Evolutionary conservation across 2,329 filamentous ascomycete species (phyloP).

Genomic region (Penicillium sp.): DNA sequence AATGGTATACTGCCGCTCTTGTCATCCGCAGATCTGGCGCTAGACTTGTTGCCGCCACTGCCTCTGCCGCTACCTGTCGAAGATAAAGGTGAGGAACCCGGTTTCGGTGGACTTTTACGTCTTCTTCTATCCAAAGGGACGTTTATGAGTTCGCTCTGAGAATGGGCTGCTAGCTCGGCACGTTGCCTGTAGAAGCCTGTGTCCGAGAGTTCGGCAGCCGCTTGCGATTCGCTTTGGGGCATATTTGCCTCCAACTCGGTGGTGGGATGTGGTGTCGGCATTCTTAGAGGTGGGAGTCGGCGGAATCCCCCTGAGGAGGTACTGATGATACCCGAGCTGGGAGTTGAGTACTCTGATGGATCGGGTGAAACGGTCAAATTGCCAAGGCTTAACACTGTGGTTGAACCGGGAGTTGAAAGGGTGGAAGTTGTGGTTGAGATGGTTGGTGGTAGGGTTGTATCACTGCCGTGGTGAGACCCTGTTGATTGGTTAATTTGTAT

Average conservation of each 20-base stretch:
- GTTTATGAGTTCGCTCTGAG: conserved; percentile 38
- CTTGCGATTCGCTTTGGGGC: conserved; percentile 2
- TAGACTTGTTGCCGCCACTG: background rate
- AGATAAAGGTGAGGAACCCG: background rate
- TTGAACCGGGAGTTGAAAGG: background rate
- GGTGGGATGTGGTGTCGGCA: background rate
- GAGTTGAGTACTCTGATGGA: conserved; percentile 6
- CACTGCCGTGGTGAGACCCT: background rate
- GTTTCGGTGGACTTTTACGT: background rate
- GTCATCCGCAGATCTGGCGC: background rate
- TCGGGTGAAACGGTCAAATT: background rate
- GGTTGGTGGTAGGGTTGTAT: background rate
- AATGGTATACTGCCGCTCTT: background rate
- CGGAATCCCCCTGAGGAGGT: background rate
- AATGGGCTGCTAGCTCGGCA: conserved; percentile 31
- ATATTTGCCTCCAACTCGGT: conserved; percentile 4
- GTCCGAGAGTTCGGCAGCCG: conserved; percentile 34
- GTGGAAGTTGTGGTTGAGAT: background rate
- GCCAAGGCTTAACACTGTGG: background rate
- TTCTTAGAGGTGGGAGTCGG: conserved; percentile 5
- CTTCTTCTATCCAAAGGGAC: conserved; percentile 21
- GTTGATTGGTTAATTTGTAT: background rate
- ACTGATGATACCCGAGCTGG: background rate
- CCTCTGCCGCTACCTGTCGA: background rate
- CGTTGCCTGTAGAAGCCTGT: conserved; percentile 34